Percentiles rank a stretch among this genome's conserved stretches.
These are phyloP conservation scores for Bifiguratus adelaidae DNA, from an alignment of 192 early-diverging fungal species.

Conservation along the genomic window DNA sequence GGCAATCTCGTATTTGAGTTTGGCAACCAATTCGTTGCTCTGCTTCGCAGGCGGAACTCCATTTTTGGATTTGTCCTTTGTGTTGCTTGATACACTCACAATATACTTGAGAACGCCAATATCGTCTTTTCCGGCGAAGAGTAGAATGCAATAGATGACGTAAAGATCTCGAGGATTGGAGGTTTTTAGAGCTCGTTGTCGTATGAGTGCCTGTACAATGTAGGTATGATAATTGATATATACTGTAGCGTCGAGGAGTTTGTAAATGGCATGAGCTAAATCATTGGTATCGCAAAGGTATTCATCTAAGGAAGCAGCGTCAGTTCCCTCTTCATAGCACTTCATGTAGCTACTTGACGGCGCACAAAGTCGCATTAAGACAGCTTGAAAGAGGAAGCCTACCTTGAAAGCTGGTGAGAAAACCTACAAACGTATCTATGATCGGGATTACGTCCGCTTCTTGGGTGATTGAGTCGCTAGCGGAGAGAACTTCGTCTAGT, in stretches of 20 bases:
- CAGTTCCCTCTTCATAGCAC: too few relatives aligned
- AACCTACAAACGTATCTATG: conserved; percentile 8
- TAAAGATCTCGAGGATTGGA: conserved; percentile 21
- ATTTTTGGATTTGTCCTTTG: not conserved
- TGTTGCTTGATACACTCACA: not conserved
- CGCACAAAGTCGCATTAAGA: not conserved
- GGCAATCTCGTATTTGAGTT: conserved; percentile 33
- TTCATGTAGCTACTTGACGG: too few relatives aligned
- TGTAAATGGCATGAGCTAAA: conserved; percentile 29
- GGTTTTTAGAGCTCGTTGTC: conserved; percentile 7
- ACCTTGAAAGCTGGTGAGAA: conserved; percentile 20
- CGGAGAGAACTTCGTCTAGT: conserved; percentile 14
- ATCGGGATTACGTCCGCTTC: conserved; percentile 9
- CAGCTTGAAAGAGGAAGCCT: conserved; percentile 1
- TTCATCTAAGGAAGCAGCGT: conserved; percentile 21
- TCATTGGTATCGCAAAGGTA: conserved; percentile 27
- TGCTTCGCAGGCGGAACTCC: too few relatives aligned
- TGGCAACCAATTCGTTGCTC: conserved; percentile 23
- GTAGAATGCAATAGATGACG: conserved; percentile 28
- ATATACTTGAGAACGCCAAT: conserved; percentile 29
- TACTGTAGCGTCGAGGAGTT: conserved; percentile 35
- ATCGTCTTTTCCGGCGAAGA: conserved; percentile 34
- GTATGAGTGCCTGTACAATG: conserved; percentile 15
- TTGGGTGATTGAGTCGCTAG: not conserved
- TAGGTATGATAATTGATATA: conserved; percentile 22